Evolutionary conservation across 2,329 filamentous ascomycete genomes (phyloP), one percentile per base, ranked within the genome.

Genomic region (Trichoderma sp.): DNA sequence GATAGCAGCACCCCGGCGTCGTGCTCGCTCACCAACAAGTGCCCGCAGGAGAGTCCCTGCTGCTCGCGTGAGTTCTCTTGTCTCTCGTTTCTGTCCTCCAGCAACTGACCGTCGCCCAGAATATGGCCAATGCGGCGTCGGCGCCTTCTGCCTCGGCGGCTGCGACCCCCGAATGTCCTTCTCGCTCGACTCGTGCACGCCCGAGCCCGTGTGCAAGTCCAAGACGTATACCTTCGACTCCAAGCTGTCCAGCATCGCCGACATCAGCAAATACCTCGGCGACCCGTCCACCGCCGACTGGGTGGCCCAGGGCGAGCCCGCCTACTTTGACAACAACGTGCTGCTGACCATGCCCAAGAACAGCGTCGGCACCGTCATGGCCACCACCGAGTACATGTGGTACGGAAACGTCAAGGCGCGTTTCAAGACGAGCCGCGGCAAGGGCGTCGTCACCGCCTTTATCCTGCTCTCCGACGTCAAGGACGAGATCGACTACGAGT

Each of bases 401-500:
- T 99, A 98, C 80, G 96, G 96, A 77, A 97, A 92, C 80, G 90
- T 97, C 76, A 92, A 91, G 79, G 93, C 93, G 67, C 92, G 84
- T 68, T 84, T 98, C 80, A 96, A 93, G 85, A 95, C 94, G 0
- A 91, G 91, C 72, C 90, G 92, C 76, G 94, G 94, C 69, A 83
- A 85, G 57, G 96, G 96, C 85, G 96, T 99, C 27, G 92, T 99
- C n/a, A 96, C 94, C 2, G 95, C 94, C 35, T 99, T 99, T 79
- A 99, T 99, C 79, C 85, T 98, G 77, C 89, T 97, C 80, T 94
- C 92, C 43, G 95, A 98, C 76, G 92, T 96, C 77, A 97, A 97
- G 86, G 96, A 99, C 77, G 96, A 99, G 81, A 97, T 99, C 76
- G 96, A 99, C 83, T 98, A 93, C 79, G 96, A 99, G 80, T 98